Evolutionary conservation across 306 rosid genomes (phyloP).

Genomic region (Dalbergia oliveri): DNA sequence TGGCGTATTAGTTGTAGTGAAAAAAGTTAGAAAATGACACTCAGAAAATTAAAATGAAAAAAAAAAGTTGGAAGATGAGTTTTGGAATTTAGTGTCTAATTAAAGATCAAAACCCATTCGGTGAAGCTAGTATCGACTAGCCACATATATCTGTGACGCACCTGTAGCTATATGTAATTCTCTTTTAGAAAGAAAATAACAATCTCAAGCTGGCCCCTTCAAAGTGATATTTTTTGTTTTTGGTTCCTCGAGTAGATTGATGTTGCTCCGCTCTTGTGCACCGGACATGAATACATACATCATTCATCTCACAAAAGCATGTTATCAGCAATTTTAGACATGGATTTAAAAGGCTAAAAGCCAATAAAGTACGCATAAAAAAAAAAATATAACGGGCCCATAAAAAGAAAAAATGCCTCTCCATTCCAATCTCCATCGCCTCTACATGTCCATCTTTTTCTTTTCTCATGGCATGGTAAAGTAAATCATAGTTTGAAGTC

Average conservation of each 20-base stretch:
- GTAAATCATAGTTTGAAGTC: neutral
- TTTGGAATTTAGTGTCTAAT: conserved; percentile 15
- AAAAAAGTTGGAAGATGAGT: conserved; percentile 22
- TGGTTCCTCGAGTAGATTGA: neutral
- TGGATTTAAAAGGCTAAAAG: neutral
- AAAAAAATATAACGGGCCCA: neutral
- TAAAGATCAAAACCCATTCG: neutral
- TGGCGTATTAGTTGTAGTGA: conserved; percentile 6
- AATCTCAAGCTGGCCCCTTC: neutral
- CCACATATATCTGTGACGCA: conserved; percentile 13
- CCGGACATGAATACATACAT: conserved; percentile 16
- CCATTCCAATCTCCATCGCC: neutral
- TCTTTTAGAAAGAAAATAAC: too few species aligned
- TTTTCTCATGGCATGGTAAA: neutral
- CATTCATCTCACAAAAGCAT: conserved; percentile 8
- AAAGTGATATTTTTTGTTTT: neutral
- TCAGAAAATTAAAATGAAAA: neutral
- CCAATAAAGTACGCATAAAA: neutral
- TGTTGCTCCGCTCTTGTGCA: neutral
- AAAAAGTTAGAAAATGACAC: conserved; percentile 43
- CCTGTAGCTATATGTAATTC: too few species aligned
- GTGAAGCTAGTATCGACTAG: neutral
- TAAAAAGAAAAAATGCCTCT: neutral
- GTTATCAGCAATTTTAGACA: neutral
- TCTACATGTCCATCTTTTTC: neutral